Base-by-base conservation (phyloP, 495 filamentous ascomycete genomes). In the Penicillium subrubescens region DNA sequence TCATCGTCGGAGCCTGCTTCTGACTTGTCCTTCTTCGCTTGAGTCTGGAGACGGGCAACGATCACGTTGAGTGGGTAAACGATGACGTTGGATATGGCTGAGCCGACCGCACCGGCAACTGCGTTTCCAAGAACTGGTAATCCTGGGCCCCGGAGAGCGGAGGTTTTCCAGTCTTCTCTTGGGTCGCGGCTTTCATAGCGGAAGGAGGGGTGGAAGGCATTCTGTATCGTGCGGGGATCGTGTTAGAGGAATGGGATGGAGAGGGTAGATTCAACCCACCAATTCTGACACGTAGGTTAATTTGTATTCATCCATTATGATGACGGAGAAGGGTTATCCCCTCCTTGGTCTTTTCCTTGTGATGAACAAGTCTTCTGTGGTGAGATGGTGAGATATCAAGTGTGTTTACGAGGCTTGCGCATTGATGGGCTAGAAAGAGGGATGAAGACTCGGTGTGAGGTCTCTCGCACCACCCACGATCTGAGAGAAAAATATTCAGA, bases 71-170 rank as follows among this genome's bases (percentile, higher is more conserved):
- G 84, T 2, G 94, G 94, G 73, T 97, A 96, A 11, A 90, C 87
- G 48, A 87, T 76, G 54, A 94, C 76, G 69, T 93, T 94, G 3
- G 93, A 93, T 56, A 96, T 84, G 12, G 92, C 88, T 3, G 92
- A 89, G 17, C 92, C 93, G 15, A 87, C 81, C 31, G 91, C 87
- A 55, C 93, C 93, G 19, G 93, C 90, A 23, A 91, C 73, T 55
- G 94, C 94, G 81, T 97, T 94, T 21, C 92, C 92, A n/a, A 96
- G 79, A 6, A 92, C 90, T 57, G 93, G 91, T n/a, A 97, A 85
- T 8, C 86, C 84, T 65, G 82, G 81, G 3, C 82, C 81, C 1
- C 72, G 67, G 33, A 82, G 71, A 4, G 75, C 77, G 19, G 74
- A 74, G 14, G 71, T 67, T 63, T 66, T 72, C 77, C 75, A 79